Evolutionary conservation across 2,329 filamentous ascomycete species (phyloP).

Genomic region (Metarhizium anisopliae): DNA sequence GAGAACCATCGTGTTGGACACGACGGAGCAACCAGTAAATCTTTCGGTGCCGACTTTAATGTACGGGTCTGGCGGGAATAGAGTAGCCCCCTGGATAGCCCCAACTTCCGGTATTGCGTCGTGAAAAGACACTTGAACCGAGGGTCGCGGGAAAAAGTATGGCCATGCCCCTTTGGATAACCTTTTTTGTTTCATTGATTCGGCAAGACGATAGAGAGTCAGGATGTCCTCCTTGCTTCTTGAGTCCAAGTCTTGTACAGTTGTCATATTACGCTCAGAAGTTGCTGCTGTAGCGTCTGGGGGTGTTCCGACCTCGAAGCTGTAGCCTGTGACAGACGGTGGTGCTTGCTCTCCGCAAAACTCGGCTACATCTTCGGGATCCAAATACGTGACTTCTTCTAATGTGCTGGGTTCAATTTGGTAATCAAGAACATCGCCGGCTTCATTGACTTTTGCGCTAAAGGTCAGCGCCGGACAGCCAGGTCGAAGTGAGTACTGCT

Average conservation of each 20-base stretch:
- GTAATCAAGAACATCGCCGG: constrained; percentile 44
- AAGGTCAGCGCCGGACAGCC: constrained; percentile 50
- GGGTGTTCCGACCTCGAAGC: constrained; percentile 20
- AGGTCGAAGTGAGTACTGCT: constrained; percentile 44
- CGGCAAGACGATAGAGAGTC: constrained; percentile 38
- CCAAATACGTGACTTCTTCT: constrained; percentile 48
- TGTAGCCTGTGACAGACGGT: constrained; percentile 12
- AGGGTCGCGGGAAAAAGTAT: constrained; percentile 33
- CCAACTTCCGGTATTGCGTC: constrained; percentile 15
- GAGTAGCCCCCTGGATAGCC: constrained; percentile 5
- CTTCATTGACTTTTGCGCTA: constrained; percentile 45
- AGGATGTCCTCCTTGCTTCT: constrained; percentile 36
- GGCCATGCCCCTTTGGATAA: constrained; percentile 41
- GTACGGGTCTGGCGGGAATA: constrained; percentile 38
- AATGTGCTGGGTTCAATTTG: constrained; percentile 45
- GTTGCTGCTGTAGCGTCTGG: constrained; percentile 7
- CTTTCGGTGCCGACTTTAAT: constrained; percentile 30
- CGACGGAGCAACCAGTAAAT: constrained; percentile 24
- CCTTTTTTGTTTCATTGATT: constrained; percentile 32
- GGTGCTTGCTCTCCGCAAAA: constrained; percentile 29
- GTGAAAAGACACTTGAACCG: constrained; percentile 34
- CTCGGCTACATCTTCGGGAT: constrained; percentile 38
- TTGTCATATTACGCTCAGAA: constrained; percentile 34
- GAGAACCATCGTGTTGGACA: constrained; percentile 45
- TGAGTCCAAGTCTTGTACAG: constrained; percentile 30